Evolutionary conservation across 192 early-diverging fungal genomes (phyloP).

Genomic region (Mortierella antarctica): DNA sequence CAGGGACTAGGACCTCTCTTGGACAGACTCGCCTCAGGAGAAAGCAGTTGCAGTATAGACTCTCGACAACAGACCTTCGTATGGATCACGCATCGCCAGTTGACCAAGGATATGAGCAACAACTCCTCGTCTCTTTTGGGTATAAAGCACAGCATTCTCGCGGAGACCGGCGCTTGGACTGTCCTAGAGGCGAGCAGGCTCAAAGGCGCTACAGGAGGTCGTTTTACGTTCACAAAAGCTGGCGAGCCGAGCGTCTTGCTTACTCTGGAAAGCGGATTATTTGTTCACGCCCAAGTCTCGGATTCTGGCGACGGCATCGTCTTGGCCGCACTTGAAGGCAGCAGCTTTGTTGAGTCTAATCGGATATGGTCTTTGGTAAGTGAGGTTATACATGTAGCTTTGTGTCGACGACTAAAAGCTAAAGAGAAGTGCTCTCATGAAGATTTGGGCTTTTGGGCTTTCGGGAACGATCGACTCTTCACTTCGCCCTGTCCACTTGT

Average conservation of each 20-base stretch:
- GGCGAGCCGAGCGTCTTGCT: conserved; percentile 3
- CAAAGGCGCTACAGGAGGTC: neutral
- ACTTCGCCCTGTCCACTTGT: neutral
- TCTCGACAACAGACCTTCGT: conserved; percentile 12
- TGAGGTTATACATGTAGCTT: neutral
- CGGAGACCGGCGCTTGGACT: too few species aligned
- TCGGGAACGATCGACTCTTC: neutral
- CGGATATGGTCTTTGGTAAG: conserved; percentile 15
- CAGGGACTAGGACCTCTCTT: conserved; percentile 5
- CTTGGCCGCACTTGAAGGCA: neutral
- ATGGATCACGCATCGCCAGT: conserved; percentile 5
- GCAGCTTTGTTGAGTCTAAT: conserved; percentile 14
- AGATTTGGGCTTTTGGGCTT: conserved; percentile 19
- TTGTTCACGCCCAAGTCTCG: conserved; percentile 14
- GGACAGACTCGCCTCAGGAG: conserved; percentile 2
- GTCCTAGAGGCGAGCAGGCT: neutral
- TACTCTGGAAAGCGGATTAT: conserved; percentile 3
- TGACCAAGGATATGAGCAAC: too few species aligned
- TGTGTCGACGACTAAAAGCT: neutral
- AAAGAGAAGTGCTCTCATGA: neutral
- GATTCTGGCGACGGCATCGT: neutral
- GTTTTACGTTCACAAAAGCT: conserved; percentile 9
- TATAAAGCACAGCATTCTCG: too few species aligned
- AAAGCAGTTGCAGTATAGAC: conserved; percentile 15
- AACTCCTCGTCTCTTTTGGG: too few species aligned